Conservation (phyloP, 495 filamentous ascomycete genomes). For the Neurospora terricola region DNA sequence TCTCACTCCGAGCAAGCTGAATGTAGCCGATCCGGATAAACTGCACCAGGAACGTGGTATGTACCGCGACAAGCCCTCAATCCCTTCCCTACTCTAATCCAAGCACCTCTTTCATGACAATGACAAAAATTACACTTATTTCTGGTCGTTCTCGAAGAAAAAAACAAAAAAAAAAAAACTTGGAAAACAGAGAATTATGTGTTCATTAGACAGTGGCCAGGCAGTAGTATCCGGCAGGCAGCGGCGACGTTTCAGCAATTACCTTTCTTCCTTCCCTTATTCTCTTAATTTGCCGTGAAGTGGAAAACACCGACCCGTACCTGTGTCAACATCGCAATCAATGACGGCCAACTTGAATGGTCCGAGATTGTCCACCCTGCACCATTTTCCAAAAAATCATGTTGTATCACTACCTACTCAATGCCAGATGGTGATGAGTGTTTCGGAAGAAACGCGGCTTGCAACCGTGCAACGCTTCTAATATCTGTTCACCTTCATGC, state of each 20-base stretch:
- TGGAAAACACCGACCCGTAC: neutral
- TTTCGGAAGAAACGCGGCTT: neutral
- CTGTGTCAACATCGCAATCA: neutral
- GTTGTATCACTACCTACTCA: neutral
- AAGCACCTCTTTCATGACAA: neutral
- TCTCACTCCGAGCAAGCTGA: neutral
- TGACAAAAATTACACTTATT: neutral
- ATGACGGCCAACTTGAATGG: neutral
- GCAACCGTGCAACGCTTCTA: neutral
- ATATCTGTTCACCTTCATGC: neutral
- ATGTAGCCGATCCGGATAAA: neutral
- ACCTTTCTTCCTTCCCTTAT: no score
- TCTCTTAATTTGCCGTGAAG: neutral
- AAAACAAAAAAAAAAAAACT: neutral
- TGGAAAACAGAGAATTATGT: neutral
- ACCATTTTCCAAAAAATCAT: neutral
- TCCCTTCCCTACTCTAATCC: neutral
- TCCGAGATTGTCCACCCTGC: neutral
- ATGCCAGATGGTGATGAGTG: neutral
- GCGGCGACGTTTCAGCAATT: no score
- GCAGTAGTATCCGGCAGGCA: no score
- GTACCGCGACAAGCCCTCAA: neutral
- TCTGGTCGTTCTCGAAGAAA: neutral
- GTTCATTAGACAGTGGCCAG: no score
- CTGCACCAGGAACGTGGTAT: neutral